These are phyloP conservation scores for Cardamine resedifolia DNA, from an alignment of 345 rosid genomes.

Conservation along the genomic window DNA sequence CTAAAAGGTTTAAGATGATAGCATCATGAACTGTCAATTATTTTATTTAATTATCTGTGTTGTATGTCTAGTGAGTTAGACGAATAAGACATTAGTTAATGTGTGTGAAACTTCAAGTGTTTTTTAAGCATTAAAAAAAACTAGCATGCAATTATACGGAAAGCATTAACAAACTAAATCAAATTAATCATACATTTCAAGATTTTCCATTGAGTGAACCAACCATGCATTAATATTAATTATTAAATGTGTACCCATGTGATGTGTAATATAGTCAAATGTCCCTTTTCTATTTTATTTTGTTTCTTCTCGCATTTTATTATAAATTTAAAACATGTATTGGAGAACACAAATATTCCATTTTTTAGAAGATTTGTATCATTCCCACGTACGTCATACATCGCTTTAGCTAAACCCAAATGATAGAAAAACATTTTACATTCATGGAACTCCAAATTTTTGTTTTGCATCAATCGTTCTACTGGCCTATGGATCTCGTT, in stretches of 20 bases:
- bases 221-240: conserved; percentile 11
- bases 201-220: not conserved
- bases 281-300: not conserved
- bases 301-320: not conserved
- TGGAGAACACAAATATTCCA: conserved; percentile 16
- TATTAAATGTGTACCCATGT: conserved; percentile 19
- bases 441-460: not conserved
- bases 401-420: conserved; percentile 10
- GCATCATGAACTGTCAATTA: conserved; percentile 1
- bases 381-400: conserved; percentile 34
- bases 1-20: conserved; percentile 6
- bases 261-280: conserved; percentile 25
- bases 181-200: not conserved
- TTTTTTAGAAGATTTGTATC: conserved; percentile 14
- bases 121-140: not conserved
- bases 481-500: not conserved
- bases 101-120: not conserved
- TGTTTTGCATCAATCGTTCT: not conserved
- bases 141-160: not conserved
- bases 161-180: not conserved
- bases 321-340: not conserved
- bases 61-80: not conserved
- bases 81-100: not conserved
- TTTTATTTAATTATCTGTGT: not conserved
- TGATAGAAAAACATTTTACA: conserved; percentile 7